phyloP scores from a whole-genome alignment of 306 rosid genomes.

The Medicago truncatula region MtrunA17r5.0-ANR NC_053044.1:51227001-51227500 shows the following conservation, averaged over 20 bases:
- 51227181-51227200: background rate
- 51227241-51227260: background rate
- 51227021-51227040: background rate
- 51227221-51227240: background rate
- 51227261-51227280: no score
- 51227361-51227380: background rate
- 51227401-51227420: background rate
- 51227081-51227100: background rate
- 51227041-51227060: slow-evolving; percentile 1
- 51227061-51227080: background rate
- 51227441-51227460: no score
- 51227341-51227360: background rate
- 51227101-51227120: background rate
- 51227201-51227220: background rate
- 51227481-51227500: no score
- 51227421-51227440: background rate
- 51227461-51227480: no score
- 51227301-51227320: no score
- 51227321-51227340: background rate
- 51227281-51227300: no score
- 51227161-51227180: no score
- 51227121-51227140: background rate
- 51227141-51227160: background rate
- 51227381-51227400: background rate
- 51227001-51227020: slow-evolving; percentile 28